Percentiles rank a stretch among this genome's conserved stretches.
phyloP scores from a whole-genome alignment of 2,329 filamentous ascomycete genomes.

The Juglanconis sp. region DNA sequence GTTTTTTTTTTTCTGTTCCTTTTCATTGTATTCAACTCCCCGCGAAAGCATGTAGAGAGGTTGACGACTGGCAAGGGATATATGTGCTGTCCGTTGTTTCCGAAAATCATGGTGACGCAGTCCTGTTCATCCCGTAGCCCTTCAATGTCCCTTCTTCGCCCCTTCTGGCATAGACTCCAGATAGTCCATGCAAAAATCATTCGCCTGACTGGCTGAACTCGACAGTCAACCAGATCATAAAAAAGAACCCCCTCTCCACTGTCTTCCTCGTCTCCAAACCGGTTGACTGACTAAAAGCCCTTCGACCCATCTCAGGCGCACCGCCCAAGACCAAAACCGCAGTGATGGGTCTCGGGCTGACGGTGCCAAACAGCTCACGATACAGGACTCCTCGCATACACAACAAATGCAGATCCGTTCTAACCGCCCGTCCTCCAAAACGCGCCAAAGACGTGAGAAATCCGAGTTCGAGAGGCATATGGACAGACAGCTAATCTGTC shows the following conservation, averaged over 20 bases:
- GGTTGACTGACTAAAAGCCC: neutral
- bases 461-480: neutral
- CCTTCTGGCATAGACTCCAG: neutral
- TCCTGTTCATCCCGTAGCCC: neutral
- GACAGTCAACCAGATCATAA: neutral
- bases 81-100: slow-evolving; percentile 19
- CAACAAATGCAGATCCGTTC: slow-evolving; percentile 14
- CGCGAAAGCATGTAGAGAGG: neutral
- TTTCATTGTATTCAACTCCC: neutral
- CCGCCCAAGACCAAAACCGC: neutral
- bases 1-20: neutral
- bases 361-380: neutral
- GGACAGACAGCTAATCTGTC: neutral
- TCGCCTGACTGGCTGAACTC: neutral
- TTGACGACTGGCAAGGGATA: slow-evolving; percentile 17
- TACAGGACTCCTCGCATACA: slow-evolving; percentile 12
- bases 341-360: neutral
- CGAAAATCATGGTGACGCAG: slow-evolving; percentile 18
- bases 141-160: neutral
- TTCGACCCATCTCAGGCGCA: neutral
- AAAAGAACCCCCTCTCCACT: neutral
- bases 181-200: neutral
- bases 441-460: slow-evolving; percentile 8
- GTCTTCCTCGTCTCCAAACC: neutral
- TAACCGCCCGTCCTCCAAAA: slow-evolving; percentile 1